A percentile compares a stretch with the other conserved stretches of the same genome.
These are phyloP conservation scores for Hippophae rhamnoides DNA, from an alignment of 306 rosid genomes.

Conservation along the genomic window DNA sequence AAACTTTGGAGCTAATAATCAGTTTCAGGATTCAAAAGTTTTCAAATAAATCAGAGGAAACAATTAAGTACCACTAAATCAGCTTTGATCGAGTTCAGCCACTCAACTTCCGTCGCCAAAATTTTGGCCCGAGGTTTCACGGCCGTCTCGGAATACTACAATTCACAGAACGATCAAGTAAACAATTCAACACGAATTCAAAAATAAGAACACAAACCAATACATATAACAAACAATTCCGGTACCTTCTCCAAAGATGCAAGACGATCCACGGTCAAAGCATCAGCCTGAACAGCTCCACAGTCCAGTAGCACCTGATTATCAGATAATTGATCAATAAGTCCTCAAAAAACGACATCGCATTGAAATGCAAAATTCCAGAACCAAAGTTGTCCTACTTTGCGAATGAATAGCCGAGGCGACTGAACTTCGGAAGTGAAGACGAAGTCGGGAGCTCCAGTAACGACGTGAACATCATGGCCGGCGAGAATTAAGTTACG, in stretches of 20 bases:
- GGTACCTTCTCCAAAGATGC: constrained; percentile 88
- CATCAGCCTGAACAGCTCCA: constrained; percentile 98
- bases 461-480: constrained; percentile 87
- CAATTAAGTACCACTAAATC: constrained; percentile 70
- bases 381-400: constrained; percentile 26
- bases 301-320: constrained; percentile 77
- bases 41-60: constrained; percentile 4
- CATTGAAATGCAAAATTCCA: neutral
- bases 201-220: neutral
- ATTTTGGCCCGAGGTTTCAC: constrained; percentile 71
- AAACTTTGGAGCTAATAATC: neutral
- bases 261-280: constrained; percentile 91
- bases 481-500: constrained; percentile 79
- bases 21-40: neutral
- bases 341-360: neutral
- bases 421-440: constrained; percentile 76
- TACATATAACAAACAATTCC: neutral
- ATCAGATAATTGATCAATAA: neutral
- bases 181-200: neutral
- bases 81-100: constrained; percentile 85
- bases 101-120: constrained; percentile 62
- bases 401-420: constrained; percentile 73
- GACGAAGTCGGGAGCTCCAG: constrained; percentile 92
- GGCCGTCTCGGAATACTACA: constrained; percentile 82
- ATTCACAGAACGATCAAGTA: neutral